Evolutionary conservation across 495 filamentous ascomycete species (phyloP).

Genomic region (Tuber brumale): DNA sequence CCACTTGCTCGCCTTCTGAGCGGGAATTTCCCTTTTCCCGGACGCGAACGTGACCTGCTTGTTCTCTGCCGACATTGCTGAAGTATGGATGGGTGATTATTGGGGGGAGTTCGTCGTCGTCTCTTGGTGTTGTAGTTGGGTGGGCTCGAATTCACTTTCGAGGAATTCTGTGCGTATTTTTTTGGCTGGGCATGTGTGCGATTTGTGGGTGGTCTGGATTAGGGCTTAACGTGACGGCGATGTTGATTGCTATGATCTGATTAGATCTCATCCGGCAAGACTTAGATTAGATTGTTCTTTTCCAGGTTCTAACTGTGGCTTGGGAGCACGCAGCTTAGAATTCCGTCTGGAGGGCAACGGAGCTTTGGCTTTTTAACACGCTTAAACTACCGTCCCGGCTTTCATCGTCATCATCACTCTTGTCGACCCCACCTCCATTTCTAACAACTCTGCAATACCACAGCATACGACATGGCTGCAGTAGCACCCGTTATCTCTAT

Average conservation of each 20-base stretch:
- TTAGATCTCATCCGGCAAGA: neutral
- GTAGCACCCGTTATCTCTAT: constrained; percentile 76
- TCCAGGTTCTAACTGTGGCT: neutral
- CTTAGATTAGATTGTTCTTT: neutral
- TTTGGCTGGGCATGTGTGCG: neutral
- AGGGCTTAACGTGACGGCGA: constrained; percentile 1
- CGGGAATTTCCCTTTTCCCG: constrained; percentile 78
- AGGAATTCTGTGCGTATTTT: neutral
- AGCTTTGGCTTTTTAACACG: neutral
- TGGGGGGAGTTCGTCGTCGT: constrained; percentile 30
- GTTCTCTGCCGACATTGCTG: constrained; percentile 40
- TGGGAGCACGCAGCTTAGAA: neutral
- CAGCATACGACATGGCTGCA: constrained; percentile 25
- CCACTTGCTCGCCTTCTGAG: constrained; percentile 97
- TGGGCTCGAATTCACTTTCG: neutral
- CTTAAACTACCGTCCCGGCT: neutral
- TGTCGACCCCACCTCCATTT: constrained; percentile 11
- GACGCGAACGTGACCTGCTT: constrained; percentile 96
- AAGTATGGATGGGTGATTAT: constrained; percentile 20
- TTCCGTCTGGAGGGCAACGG: neutral
- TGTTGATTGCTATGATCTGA: neutral
- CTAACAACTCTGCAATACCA: neutral
- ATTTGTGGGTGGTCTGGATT: neutral
- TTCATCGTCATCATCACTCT: neutral
- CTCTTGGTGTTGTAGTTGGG: constrained; percentile 28